Evolutionary conservation across 2,329 filamentous ascomycete species (phyloP).

Genomic region (Exophiala alcalophila): DNA sequence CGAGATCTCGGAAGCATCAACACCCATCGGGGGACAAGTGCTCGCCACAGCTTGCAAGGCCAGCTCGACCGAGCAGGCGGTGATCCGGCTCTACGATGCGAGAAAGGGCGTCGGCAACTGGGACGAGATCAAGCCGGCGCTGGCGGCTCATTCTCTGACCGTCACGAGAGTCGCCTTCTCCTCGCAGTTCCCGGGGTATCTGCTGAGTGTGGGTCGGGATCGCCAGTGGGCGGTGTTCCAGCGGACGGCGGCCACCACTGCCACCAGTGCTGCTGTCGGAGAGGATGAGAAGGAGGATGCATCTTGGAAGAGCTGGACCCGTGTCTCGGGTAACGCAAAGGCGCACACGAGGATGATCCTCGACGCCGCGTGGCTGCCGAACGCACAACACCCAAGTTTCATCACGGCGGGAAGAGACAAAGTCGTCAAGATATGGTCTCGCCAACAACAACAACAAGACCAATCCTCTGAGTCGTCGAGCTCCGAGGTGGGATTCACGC

Average conservation of each 20-base stretch:
- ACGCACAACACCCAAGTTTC: conserved; percentile 54
- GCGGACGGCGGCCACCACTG: conserved; percentile 37
- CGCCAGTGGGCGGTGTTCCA: conserved; percentile 85
- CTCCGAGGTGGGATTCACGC: conserved; percentile 49
- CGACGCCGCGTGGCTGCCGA: conserved; percentile 76
- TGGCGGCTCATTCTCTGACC: conserved; percentile 83
- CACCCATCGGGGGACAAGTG: conserved; percentile 68
- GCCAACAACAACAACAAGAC: conserved; percentile 25
- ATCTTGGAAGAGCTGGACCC: conserved; percentile 54
- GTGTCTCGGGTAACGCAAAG: conserved; percentile 68
- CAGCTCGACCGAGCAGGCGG: conserved; percentile 88
- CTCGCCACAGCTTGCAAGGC: conserved; percentile 92
- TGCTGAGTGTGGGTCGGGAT: conserved; percentile 88
- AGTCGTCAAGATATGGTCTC: conserved; percentile 69
- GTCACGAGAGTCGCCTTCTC: conserved; percentile 81
- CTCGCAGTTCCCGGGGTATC: conserved; percentile 60
- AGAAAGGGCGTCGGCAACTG: no score
- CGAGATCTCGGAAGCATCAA: conserved; percentile 84
- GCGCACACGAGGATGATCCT: conserved; percentile 92
- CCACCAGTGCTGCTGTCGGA: no score
- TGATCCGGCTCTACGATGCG: conserved; percentile 88
- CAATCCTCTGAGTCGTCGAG: no score
- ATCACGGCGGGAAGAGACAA: conserved; percentile 91
- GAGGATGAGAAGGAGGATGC: no score
- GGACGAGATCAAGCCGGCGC: conserved; percentile 79